A percentile compares a stretch with the other conserved stretches of the same genome.
These are phyloP conservation scores for Fusarium luffae DNA, from an alignment of 2,329 filamentous ascomycete genomes.

Conservation along the genomic window DNA sequence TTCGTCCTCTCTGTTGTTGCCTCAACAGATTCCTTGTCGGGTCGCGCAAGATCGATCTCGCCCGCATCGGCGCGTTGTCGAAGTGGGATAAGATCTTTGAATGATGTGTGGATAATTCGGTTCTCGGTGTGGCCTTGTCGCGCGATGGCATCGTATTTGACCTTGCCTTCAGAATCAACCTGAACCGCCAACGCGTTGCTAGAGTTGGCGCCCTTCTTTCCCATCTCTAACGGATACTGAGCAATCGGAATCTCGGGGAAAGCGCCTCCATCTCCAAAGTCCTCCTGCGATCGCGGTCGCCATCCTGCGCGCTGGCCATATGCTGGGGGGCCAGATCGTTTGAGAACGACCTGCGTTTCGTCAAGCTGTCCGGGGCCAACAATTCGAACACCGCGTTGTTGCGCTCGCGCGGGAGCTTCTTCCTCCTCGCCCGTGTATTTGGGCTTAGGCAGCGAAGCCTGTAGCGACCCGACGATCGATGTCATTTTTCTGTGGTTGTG, in stretches of 20 bases:
- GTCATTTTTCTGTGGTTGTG: constrained; percentile 61
- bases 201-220: constrained; percentile 75
- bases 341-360: constrained; percentile 85
- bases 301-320: constrained; percentile 91
- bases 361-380: constrained; percentile 83
- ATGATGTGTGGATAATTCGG: constrained; percentile 91
- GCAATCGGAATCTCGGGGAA: constrained; percentile 95
- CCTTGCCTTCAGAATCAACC: constrained; percentile 89
- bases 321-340: constrained; percentile 84
- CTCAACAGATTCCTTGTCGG: constrained; percentile 84
- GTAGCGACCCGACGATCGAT: constrained; percentile 76
- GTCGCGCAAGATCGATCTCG: constrained; percentile 86
- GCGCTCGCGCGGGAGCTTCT: constrained; percentile 75
- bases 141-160: constrained; percentile 96
- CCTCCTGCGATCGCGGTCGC: constrained; percentile 87
- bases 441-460: constrained; percentile 85
- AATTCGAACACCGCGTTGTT: constrained; percentile 84
- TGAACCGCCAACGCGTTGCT: constrained; percentile 94
- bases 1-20: constrained; percentile 90
- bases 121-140: constrained; percentile 85
- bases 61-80: constrained; percentile 93
- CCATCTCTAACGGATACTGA: constrained; percentile 97
- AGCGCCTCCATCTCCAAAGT: constrained; percentile 95
- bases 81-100: constrained; percentile 95
- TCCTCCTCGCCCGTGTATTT: constrained; percentile 93